phyloP scores from a whole-genome alignment of 805 yeast species.

The Hanseniaspora taiwanica region DNA sequence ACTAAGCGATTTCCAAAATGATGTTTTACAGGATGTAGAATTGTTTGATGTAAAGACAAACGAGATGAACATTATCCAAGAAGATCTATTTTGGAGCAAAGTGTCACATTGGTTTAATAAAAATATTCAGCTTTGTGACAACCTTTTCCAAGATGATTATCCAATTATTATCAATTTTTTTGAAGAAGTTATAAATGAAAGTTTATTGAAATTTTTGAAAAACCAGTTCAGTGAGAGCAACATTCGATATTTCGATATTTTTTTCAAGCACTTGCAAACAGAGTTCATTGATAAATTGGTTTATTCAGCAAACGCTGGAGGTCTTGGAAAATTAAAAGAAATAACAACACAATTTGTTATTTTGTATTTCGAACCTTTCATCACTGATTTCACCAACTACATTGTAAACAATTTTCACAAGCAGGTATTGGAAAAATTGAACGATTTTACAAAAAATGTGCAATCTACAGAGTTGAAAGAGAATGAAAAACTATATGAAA shows the following conservation, averaged over 20 bases:
- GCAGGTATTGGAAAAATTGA: conserved; percentile 15
- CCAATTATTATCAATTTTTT: conserved; percentile 27
- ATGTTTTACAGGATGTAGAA: conserved; percentile 18
- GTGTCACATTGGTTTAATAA: conserved; percentile 22
- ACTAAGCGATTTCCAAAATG: conserved; percentile 22
- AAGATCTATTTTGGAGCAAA: conserved; percentile 16
- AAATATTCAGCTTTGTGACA: conserved; percentile 26
- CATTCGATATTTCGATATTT: conserved; percentile 19
- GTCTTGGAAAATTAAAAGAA: conserved; percentile 15
- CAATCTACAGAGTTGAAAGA: conserved; percentile 24
- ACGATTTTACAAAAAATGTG: conserved; percentile 15
- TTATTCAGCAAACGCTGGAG: conserved; percentile 26
- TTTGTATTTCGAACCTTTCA: conserved; percentile 25
- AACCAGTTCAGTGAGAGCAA: conserved; percentile 15
- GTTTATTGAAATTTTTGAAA: conserved; percentile 19
- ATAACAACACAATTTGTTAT: conserved; percentile 23
- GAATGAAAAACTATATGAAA: conserved; percentile 31
- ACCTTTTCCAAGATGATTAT: conserved; percentile 26
- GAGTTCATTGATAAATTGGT: conserved; percentile 25
- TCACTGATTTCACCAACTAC: conserved; percentile 22
- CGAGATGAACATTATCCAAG: conserved; percentile 11
- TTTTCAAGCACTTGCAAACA: conserved; percentile 20
- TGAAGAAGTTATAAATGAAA: conserved; percentile 28
- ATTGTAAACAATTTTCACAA: conserved; percentile 21
- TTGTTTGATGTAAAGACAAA: conserved; percentile 11